Evolutionary conservation across 2,329 filamentous ascomycete species (phyloP).

Genomic region (Ophiostoma fasciatum): DNA sequence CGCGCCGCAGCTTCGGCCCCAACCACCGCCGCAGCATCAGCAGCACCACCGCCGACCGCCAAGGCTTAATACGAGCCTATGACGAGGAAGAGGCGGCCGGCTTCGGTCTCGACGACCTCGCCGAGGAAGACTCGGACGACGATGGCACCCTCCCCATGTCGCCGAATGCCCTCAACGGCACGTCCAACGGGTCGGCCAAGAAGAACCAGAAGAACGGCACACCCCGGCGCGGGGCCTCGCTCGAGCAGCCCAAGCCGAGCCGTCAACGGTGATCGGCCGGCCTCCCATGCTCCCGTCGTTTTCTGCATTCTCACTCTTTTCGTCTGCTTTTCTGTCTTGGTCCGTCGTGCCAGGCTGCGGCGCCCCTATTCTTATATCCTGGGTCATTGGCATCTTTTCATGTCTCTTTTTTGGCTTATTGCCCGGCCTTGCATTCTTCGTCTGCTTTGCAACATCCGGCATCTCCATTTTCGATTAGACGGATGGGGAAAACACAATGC

Average conservation of each 20-base stretch:
- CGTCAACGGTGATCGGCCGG: too few relatives aligned
- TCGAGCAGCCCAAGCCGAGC: constrained; percentile 5
- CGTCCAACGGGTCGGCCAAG: constrained; percentile 9
- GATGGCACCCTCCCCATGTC: constrained; percentile 28
- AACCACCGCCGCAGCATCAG: constrained; percentile 49
- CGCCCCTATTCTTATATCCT: too few relatives aligned
- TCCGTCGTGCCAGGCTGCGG: too few relatives aligned
- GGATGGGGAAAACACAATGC: too few relatives aligned
- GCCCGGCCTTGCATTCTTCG: too few relatives aligned
- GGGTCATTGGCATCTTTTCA: too few relatives aligned
- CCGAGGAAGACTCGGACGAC: constrained; percentile 63
- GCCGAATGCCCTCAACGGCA: constrained; percentile 16
- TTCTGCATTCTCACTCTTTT: too few relatives aligned
- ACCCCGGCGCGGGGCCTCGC: background rate
- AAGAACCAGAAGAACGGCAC: constrained; percentile 10
- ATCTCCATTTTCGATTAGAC: too few relatives aligned
- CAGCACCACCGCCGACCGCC: constrained; percentile 53
- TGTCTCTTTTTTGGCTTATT: too few relatives aligned
- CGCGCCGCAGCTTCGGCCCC: constrained; percentile 49
- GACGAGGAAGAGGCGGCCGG: constrained; percentile 65
- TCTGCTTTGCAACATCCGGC: too few relatives aligned
- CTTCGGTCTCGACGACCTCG: constrained; percentile 65
- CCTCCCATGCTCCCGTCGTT: too few relatives aligned
- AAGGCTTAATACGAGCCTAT: constrained; percentile 76
- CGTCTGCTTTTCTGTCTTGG: too few relatives aligned